A percentile compares a stretch with the other conserved stretches of the same genome.
Conservation (phyloP, 306 rosid species). For the Senna siamea region DNA sequence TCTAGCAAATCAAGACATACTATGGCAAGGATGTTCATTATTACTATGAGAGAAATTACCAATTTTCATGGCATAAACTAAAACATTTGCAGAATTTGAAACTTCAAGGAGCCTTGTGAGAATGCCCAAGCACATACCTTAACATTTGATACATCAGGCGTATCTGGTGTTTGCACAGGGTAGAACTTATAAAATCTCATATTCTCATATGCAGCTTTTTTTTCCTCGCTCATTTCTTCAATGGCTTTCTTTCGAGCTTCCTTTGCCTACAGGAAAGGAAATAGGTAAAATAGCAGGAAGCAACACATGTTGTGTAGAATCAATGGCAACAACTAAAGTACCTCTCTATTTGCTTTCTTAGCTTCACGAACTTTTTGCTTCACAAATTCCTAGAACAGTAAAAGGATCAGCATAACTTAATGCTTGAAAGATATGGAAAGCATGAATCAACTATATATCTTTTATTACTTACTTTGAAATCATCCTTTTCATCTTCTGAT, state of each 20-base stretch:
- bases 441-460: neutral
- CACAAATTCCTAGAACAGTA: slow-evolving; percentile 60
- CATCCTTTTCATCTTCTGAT: slow-evolving; percentile 60
- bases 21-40: neutral
- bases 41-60: neutral
- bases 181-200: slow-evolving; percentile 78
- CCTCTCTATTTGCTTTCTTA: slow-evolving; percentile 71
- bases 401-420: neutral
- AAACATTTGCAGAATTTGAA: neutral
- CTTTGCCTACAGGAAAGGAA: slow-evolving; percentile 57
- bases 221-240: slow-evolving; percentile 74
- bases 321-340: slow-evolving; percentile 25
- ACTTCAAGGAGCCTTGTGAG: neutral
- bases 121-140: slow-evolving; percentile 51
- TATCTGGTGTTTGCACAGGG: slow-evolving; percentile 59
- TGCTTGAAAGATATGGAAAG: neutral
- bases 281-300: neutral
- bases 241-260: slow-evolving; percentile 63
- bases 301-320: slow-evolving; percentile 4
- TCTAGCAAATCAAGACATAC: neutral
- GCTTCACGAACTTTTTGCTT: slow-evolving; percentile 76
- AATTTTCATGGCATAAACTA: neutral
- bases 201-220: slow-evolving; percentile 66
- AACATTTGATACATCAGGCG: slow-evolving; percentile 66
- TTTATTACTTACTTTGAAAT: slow-evolving; percentile 56